Percentiles rank a stretch among this genome's conserved stretches.
Evolutionary conservation across 2,329 filamentous ascomycete species (phyloP).

Genomic region (Claviceps digitariae): DNA sequence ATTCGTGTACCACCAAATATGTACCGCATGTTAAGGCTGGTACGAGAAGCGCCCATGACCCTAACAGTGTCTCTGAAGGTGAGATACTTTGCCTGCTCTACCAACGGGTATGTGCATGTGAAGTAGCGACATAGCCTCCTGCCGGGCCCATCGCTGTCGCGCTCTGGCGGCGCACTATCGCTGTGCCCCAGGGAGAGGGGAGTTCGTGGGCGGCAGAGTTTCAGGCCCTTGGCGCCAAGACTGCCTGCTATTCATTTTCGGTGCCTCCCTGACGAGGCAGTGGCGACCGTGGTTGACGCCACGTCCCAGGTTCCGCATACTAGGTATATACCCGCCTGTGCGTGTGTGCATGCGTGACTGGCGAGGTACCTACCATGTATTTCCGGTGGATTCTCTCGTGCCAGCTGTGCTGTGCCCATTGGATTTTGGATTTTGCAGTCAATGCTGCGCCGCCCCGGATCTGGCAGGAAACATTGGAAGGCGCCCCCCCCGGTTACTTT

Average conservation of each 20-base stretch:
- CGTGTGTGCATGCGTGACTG: no score
- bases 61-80: neutral
- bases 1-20: neutral
- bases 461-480: neutral
- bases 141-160: neutral
- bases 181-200: no score
- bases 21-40: constrained; percentile 13
- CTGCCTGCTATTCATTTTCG: no score
- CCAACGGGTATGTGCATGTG: neutral
- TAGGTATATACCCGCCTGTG: no score
- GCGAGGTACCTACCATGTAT: no score
- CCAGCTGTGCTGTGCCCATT: no score
- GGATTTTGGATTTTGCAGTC: no score
- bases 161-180: neutral
- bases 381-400: no score
- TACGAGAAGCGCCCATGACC: constrained; percentile 13
- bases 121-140: neutral
- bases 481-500: neutral
- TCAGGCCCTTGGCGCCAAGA: neutral
- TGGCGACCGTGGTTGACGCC: no score
- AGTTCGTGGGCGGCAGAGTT: neutral
- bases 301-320: no score
- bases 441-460: neutral
- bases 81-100: neutral
- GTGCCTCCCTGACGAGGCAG: no score